Base-by-base conservation (phyloP, 2,329 filamentous ascomycete species). In the Beauveria asiatica region DNA sequence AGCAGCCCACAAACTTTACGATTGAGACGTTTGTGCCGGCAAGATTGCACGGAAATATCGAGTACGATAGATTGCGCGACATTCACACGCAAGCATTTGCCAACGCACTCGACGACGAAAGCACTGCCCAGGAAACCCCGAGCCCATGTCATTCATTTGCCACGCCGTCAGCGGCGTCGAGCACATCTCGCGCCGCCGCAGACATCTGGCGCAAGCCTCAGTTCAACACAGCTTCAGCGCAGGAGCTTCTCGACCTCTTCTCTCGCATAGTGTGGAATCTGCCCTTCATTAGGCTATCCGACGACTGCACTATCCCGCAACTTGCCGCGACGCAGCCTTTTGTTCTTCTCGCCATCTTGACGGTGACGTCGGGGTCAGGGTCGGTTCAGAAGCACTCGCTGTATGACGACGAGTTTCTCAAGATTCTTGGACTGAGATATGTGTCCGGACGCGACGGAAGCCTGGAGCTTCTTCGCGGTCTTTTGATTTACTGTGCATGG, bases 141-240 rank as follows among this genome's bases (percentile, higher is more conserved):
- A 49, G 5, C 17, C 30, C 17, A n/a, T 48, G 21, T 23, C 58
- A 49, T 16, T 60, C 57, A 16, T 9, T 33, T 3, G 10, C 44
- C 19, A 49, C 30, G 6, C 49, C 61, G 13, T 62, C 58, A 10
- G 53, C 17, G 10, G 19, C 53, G 21, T 56, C 61, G 3, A 60
- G 42, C 51, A 41, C 44, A 10, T 37, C 51, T 25, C 61, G 59
- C n/a, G 23, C 58, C 33, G 59, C 46, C n/a, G 42, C 57, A 10
- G 61, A 62, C 25, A 60, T 62, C 17, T 62, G 61, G 58, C 58
- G 58, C 21, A 45, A 49, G 42, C 58, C 58, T 25, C 51, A 46
- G 11, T 60, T 60, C 50, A 54, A 60, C 30, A 45, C 51, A 23
- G 58, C 58, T 5, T 60, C 58, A 2, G 58, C 58, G 5, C 49